Evolutionary conservation across 2,329 filamentous ascomycete species (phyloP).

Genomic region (Trichoderma hamatum): DNA sequence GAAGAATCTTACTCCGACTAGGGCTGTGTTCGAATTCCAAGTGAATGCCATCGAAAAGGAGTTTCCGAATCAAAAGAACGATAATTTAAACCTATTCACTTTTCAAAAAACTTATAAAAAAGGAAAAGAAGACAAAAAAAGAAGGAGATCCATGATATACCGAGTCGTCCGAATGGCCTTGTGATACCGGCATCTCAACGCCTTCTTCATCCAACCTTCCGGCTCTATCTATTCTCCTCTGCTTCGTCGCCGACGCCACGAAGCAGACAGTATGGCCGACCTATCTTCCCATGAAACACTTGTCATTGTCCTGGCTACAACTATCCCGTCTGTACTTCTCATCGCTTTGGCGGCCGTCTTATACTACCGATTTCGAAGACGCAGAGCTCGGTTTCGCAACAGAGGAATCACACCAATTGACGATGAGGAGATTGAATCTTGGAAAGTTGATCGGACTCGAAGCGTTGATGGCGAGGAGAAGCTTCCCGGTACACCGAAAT

Average conservation of each 20-base stretch:
- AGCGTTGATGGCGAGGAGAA: constrained; percentile 36
- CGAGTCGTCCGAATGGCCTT: constrained; percentile 20
- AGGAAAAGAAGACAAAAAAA: neutral
- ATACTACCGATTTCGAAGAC: constrained; percentile 46
- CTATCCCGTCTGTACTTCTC: constrained; percentile 50
- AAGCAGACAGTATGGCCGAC: constrained; percentile 20
- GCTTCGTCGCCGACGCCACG: neutral
- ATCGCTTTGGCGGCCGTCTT: constrained; percentile 40
- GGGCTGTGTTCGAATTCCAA: neutral
- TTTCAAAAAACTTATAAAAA: neutral
- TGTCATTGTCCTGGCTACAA: constrained; percentile 56
- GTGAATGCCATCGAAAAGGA: neutral
- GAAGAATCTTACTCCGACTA: neutral
- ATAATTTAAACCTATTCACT: neutral
- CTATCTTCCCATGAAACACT: constrained; percentile 37
- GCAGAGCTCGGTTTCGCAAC: constrained; percentile 49
- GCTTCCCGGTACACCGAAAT: constrained; percentile 24
- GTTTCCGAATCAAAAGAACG: neutral
- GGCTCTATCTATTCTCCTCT: no score
- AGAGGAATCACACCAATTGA: constrained; percentile 64
- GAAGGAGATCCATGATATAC: neutral
- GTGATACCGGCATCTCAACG: constrained; percentile 15
- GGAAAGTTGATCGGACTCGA: constrained; percentile 50
- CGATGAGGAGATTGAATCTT: constrained; percentile 68
- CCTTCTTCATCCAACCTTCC: neutral